These are phyloP conservation scores for Arthrinium phaeospermum DNA, from an alignment of 2,329 filamentous ascomycete genomes.

Conservation along the genomic window DNA sequence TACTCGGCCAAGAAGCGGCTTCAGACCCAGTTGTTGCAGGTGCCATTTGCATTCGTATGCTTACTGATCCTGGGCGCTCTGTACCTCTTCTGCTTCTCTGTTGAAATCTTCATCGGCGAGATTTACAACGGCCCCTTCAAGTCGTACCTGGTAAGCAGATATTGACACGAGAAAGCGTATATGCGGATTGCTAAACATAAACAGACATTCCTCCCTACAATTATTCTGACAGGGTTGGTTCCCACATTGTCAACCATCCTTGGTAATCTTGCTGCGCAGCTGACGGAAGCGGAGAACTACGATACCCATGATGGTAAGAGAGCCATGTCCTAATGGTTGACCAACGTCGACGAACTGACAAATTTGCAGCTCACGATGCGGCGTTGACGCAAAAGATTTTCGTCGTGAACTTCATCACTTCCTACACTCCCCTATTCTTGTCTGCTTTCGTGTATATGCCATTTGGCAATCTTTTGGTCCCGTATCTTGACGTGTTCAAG, in stretches of 20 bases:
- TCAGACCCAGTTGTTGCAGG: conserved; percentile 76
- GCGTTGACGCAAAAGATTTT: conserved; percentile 93
- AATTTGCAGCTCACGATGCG: conserved; percentile 69
- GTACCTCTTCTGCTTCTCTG: conserved; percentile 85
- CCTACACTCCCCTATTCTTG: conserved; percentile 88
- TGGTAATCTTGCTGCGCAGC: conserved; percentile 73
- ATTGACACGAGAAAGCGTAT: not conserved
- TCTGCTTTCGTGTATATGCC: conserved; percentile 95
- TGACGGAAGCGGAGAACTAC: conserved; percentile 91
- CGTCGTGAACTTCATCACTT: conserved; percentile 94
- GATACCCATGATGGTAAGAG: conserved; percentile 73
- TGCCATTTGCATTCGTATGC: conserved; percentile 83
- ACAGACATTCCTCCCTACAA: conserved; percentile 84
- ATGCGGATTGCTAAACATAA: conserved; percentile 21
- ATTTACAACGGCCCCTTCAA: conserved; percentile 91
- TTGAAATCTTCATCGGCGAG: conserved; percentile 95
- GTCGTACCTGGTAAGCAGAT: conserved; percentile 70
- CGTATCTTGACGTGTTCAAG: conserved; percentile 84
- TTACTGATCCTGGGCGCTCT: conserved; percentile 75
- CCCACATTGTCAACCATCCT: conserved; percentile 80
- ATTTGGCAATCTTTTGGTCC: conserved; percentile 82
- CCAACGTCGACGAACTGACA: conserved; percentile 27
- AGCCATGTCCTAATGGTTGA: not conserved
- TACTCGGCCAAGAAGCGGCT: conserved; percentile 80
- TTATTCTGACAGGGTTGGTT: conserved; percentile 81